Evolutionary conservation across 2,329 filamentous ascomycete genomes (phyloP), one percentile per base, ranked within the genome.

Genomic region (Fusarium proliferatum): DNA sequence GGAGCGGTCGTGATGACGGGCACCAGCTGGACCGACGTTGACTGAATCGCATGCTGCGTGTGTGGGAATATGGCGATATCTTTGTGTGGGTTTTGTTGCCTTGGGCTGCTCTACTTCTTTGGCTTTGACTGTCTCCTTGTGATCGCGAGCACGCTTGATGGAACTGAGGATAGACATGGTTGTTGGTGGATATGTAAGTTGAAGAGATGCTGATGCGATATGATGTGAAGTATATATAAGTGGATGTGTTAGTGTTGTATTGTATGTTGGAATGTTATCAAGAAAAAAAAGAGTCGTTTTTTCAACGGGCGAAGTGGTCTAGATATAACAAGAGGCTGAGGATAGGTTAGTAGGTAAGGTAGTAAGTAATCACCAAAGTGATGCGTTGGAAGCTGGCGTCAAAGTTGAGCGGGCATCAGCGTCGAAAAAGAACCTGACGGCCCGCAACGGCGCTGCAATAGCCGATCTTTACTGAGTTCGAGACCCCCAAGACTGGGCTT

Each of bases 1-100:
- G 30, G 80, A 76, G 48, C 84, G 81, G 72, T 89, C 87, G 17
- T 84, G 82, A 12, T 79, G 76, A 56, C 85, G 85, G 84, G 85
- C 89, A 71, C 83, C 85, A 3, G 86, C 82, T 15, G 88, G 89
- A 6, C 87, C 87, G 36, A 86, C 86, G 28, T 85, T 83, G 48
- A 91, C 80, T 48, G 89, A 88, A 79, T 92, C 89, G 17, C 84
- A 78, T 51, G 88, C 88, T 34, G 90, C 90, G 77, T 92, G 90
- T 19, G 84, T 90, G n/a, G 89, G 89, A 26, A 90, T 80, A 77
- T 92, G 90, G 59, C 83, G 86, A 80, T 92, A 91, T 17, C 87
- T 84, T n/a, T 81, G 70, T 60, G 72, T 61, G 19, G 66, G 64
- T 42, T 80, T 77, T 69, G 85, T 84, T 46, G 81, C 78, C 58